These are phyloP conservation scores for Limonomyces culmigenus DNA, from an alignment of 1,284 basidiomycete genomes.

Conservation along the genomic window DNA sequence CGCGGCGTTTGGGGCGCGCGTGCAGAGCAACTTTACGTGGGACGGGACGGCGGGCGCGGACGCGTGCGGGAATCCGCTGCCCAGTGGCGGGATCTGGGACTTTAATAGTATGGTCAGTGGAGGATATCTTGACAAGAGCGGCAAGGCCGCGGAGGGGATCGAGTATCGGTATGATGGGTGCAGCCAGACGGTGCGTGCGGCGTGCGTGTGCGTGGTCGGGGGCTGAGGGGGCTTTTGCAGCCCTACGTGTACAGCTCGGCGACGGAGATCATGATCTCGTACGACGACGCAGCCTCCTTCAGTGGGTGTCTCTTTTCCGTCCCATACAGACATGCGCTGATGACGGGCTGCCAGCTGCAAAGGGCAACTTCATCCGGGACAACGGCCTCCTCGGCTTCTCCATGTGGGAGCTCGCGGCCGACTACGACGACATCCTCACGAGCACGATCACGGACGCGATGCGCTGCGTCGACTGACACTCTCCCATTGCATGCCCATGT, in stretches of 20 bases:
- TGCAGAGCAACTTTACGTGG: conserved; percentile 25
- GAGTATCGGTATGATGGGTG: conserved; percentile 25
- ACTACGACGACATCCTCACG: conserved; percentile 29
- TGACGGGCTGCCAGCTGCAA: conserved; percentile 9
- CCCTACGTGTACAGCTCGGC: conserved; percentile 27
- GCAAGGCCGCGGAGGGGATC: conserved; percentile 20
- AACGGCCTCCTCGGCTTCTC: conserved; percentile 31
- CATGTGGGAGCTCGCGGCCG: conserved; percentile 37
- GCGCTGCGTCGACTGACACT: too few relatives aligned
- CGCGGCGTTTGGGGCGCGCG: conserved; percentile 21
- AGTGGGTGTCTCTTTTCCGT: conserved; percentile 9
- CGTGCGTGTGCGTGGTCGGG: not conserved
- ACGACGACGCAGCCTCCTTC: conserved; percentile 21
- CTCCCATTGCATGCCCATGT: too few relatives aligned
- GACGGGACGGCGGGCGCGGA: conserved; percentile 17
- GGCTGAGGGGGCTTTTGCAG: conserved; percentile 10
- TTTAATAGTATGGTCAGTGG: conserved; percentile 23
- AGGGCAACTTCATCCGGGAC: conserved; percentile 16
- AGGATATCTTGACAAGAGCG: conserved; percentile 21
- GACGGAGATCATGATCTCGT: conserved; percentile 21
- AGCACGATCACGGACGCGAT: conserved; percentile 26
- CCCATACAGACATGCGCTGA: not conserved
- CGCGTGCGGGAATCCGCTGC: conserved; percentile 19
- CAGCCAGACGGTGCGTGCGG: conserved; percentile 26
- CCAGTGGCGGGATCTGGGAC: conserved; percentile 20